Evolutionary conservation across 225 moss, liverwort and hornwort genomes (phyloP).

Genomic region (Pleurozium schreberi): DNA sequence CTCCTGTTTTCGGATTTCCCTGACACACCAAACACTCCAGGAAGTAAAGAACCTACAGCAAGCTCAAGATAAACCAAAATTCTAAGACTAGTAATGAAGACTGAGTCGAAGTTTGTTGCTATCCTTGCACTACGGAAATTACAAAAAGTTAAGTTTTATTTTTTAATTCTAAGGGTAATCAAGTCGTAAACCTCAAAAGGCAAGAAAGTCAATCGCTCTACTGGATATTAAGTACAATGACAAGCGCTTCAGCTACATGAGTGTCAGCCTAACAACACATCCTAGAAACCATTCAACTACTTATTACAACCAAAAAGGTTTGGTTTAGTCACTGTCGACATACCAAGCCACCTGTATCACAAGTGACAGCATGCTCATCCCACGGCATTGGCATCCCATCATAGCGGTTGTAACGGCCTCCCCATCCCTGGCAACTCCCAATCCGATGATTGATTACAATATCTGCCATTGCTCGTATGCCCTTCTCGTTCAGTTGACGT

Average conservation of each 20-base stretch:
- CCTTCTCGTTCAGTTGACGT: constrained; percentile 38
- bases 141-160: not conserved
- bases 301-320: not conserved
- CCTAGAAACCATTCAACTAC: not conserved
- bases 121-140: not conserved
- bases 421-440: constrained; percentile 66
- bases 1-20: constrained; percentile 91
- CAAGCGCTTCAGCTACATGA: not conserved
- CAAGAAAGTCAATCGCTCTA: not conserved
- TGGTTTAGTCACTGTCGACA: not conserved
- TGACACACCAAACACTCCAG: constrained; percentile 2
- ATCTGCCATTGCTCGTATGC: constrained; percentile 86
- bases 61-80: not conserved
- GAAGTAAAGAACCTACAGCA: not conserved
- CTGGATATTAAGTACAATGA: not conserved
- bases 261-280: not conserved
- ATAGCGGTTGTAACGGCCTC: constrained; percentile 79
- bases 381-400: constrained; percentile 99
- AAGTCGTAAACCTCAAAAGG: not conserved
- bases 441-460: constrained; percentile 95
- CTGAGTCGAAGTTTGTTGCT: not conserved
- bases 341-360: constrained; percentile 91
- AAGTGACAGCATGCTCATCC: constrained; percentile 96
- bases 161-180: not conserved
- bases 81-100: not conserved